A percentile compares a stretch with the other conserved stretches of the same genome.
phyloP scores from a whole-genome alignment of 1,284 basidiomycete genomes.

The Mycena citricolor region DNA sequence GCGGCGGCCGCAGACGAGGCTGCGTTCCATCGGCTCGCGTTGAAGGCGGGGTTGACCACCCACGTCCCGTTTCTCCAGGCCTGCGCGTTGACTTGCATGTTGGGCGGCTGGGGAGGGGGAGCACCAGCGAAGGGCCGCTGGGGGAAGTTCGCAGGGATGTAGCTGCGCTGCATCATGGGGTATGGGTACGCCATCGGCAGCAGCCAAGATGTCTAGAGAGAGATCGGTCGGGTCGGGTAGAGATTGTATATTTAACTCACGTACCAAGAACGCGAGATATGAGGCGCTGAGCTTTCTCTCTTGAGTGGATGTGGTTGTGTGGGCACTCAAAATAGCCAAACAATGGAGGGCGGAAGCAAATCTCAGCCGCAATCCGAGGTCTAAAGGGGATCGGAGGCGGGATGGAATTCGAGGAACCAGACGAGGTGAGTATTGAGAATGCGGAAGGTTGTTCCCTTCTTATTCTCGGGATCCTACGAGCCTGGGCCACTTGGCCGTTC shows the following conservation, averaged over 20 bases:
- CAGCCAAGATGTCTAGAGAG: conserved; percentile 1
- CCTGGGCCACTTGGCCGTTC: conserved; percentile 19
- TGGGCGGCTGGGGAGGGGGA: conserved; percentile 46
- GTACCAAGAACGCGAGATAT: conserved; percentile 12
- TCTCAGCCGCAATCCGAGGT: background rate
- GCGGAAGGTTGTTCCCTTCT: conserved; percentile 8
- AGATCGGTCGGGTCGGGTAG: too few relatives aligned
- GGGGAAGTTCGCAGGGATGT: conserved; percentile 18
- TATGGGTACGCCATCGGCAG: conserved; percentile 14
- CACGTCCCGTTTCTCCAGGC: conserved; percentile 50
- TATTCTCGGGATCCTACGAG: conserved; percentile 21
- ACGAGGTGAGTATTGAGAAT: background rate
- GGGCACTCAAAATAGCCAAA: conserved; percentile 7
- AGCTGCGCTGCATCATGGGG: too few relatives aligned
- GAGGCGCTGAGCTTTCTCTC: background rate
- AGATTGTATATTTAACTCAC: conserved; percentile 5
- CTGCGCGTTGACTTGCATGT: conserved; percentile 41
- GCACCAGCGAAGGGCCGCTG: conserved; percentile 39
- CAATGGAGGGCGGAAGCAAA: conserved; percentile 19
- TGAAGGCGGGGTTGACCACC: conserved; percentile 47
- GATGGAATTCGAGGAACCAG: conserved; percentile 8
- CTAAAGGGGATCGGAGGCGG: background rate
- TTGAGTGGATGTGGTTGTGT: conserved; percentile 1
- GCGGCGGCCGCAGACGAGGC: conserved; percentile 25
- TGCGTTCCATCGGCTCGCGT: conserved; percentile 27